Base-by-base conservation (phyloP, 768 basidiomycete genomes). In the Pleurotus salmoneostramineus region DNA sequence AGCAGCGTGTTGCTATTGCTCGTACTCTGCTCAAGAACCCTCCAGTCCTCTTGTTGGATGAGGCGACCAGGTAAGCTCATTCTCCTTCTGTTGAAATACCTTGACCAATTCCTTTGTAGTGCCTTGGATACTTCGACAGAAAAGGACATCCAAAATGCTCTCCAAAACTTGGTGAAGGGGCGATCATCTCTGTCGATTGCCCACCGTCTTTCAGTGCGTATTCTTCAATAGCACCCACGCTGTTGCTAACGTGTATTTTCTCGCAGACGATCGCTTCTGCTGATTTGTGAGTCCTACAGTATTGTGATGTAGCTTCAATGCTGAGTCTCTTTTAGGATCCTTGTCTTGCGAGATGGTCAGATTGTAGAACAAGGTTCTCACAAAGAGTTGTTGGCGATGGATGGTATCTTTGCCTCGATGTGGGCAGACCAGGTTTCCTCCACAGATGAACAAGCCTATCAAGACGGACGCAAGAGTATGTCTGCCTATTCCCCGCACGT, bases 41-140 rank as follows among this genome's bases (percentile, higher is more conserved):
- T 15, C 87, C 87, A 2, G 86, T 94, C 56, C 68, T 94, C 40
- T 75, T 93, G n/a, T 70, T 93, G 65, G 85, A 88, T 65, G 88
- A 89, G 71, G 88, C 87, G 11, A 89, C 87, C 0, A 88, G 85
- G 85, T 83, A 60, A 27, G 68, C 58, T 42, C 44, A 58, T 17
- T 35, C 21, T 17, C 31, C 14, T 40, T 15, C 44, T 55, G 17
- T 6, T 10, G 15, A 33, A 1, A 21, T 40, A 32, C 10, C 5
- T 45, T 31, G 12, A 57, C 56, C 61, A 31, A 36, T 50, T 14
- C 58, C 45, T 49, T 56, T 37, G 27, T 17, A 89, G 88, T 61
- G 93, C 93, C 10, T 72, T 97, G 60, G 94, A 97, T 71, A 95
- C 93, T 1, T 85, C 87, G 7, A 95, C 93, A 0, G 93, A 96